Evolutionary conservation across 345 rosid genomes (phyloP).

Genomic region (Gossypium mustelinum): DNA sequence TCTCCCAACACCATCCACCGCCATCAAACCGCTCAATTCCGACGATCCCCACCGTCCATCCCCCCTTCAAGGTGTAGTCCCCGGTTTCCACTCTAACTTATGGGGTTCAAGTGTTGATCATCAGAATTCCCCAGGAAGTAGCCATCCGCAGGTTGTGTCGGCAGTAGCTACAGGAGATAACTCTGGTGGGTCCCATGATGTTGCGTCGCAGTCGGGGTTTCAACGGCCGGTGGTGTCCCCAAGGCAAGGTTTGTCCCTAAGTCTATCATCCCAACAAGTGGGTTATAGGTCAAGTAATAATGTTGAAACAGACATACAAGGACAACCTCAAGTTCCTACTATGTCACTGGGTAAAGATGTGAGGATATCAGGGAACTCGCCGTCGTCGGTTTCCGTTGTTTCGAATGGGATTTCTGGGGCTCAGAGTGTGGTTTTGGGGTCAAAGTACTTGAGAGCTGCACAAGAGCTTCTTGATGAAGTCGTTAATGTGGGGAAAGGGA

Average conservation of each 20-base stretch:
- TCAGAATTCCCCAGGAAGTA: slow-evolving; percentile 17
- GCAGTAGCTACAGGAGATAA: slow-evolving; percentile 6
- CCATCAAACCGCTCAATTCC: slow-evolving; percentile 15
- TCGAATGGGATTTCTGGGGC: slow-evolving; percentile 32
- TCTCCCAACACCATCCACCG: slow-evolving; percentile 16
- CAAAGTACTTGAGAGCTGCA: slow-evolving; percentile 62
- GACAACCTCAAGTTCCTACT: slow-evolving; percentile 11
- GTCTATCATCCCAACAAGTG: slow-evolving; percentile 33
- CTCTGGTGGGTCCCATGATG: slow-evolving; percentile 15
- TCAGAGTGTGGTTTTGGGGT: slow-evolving; percentile 37
- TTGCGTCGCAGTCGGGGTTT: slow-evolving; percentile 18
- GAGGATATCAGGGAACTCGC: slow-evolving; percentile 35
- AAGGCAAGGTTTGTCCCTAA: slow-evolving; percentile 46
- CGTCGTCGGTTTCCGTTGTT: slow-evolving; percentile 34
- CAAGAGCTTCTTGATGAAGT: slow-evolving; percentile 76
- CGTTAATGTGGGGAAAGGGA: slow-evolving; percentile 39
- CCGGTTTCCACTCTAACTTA: slow-evolving; percentile 29
- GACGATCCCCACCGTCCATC: slow-evolving; percentile 29
- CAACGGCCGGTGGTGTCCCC: slow-evolving; percentile 24
- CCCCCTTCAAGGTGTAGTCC: slow-evolving; percentile 20
- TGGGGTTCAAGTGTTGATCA: slow-evolving; percentile 35
- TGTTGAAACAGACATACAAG: slow-evolving; percentile 13
- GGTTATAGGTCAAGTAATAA: slow-evolving; percentile 17
- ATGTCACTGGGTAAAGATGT: slow-evolving; percentile 18
- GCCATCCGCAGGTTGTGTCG: slow-evolving; percentile 17